Base-by-base conservation (phyloP, 2,329 filamentous ascomycete genomes). In the Ophidiomyces ophidiicola region DNA sequence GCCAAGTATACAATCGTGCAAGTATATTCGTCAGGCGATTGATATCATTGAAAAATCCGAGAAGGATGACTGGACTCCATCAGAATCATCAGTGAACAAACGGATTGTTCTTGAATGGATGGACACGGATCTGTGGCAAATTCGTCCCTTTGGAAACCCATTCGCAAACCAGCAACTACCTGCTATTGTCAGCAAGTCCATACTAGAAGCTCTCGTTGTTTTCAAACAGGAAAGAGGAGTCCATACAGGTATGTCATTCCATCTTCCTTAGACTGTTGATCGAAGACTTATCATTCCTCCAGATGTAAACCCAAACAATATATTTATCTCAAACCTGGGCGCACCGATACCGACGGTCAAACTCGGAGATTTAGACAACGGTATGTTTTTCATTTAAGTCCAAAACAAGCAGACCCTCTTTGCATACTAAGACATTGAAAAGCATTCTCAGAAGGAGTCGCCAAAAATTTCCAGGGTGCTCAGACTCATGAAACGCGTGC, bases 261-360 rank as follows among this genome's bases (percentile, higher is more conserved):
- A 15, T 21, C 19, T 15, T 30, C 14, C 1, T 10, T 32, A 21
- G 7, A 26, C 24, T 35, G 23, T 35, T 19, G n/a, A 14, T 37
- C 10, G 11, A 12, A 23, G 19, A 17, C 24, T 21, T 32, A n/a
- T 21, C 12, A 31, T 36, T 19, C 32, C 34, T 20, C 10, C 4
- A 45, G 35, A 45, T 32, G 32, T 45, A 18, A 45, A 45, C 17
- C 43, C 43, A 8, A 45, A 42, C 17, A 45, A 45, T 30, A 36
- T 45, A 38, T 45, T 45, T 18, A 17, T 42, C 2, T 45, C 43
- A 21, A 32, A 42, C 10, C 23, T 33, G 8, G 40, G 43, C 10
- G 31, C 29, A 6, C 19, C 36, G 6, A 32, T 14, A 20, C 39
- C 43, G 15, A 32, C n/a, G 11, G 43, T 45, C 2, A 42, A 42